Evolutionary conservation across 176 grass and related monocot genomes (phyloP), one percentile per base, ranked within the genome.

Genomic region (Metroxylon sagu): DNA sequence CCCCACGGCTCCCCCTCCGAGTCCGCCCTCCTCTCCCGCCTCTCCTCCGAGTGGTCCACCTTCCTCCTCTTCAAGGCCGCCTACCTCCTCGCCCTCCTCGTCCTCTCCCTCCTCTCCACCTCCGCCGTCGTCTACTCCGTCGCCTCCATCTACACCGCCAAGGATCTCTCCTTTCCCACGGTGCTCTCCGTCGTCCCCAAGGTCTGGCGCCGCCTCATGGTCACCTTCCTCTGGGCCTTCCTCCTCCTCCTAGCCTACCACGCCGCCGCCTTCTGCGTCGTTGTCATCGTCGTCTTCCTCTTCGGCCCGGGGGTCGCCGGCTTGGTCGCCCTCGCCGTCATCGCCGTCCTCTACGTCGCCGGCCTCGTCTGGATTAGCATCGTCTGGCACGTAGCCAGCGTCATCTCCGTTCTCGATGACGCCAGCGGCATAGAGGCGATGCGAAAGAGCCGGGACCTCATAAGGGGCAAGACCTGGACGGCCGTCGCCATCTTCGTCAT

Each of bases 311-410:
- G 74, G 23, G 27, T 18, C 49, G 72, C 68, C 25, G 72, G 72
- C 17, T 19, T 69, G 0, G 62, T 70, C 50, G 77, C 84, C 23
- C 73, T 19, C 2, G 31, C 79, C 3, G 29, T 64, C 64, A 59
- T 98, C 61, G 0, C 4, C 4, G 0, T 71, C 26, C 59, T 77
- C 0, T 97, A 92, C 78, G 39, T 85, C 4, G 62, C 8, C 1
- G 81, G 78, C 0, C 84, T 92, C 56, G 59, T 88, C 63, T 98
- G 88, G 76, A 25, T 98, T 54, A 85, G 84, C 76, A 53, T 97
- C 30, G 70, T 97, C 1, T 97, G 87, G 87, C 87, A 92, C 66
- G 69, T 97, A 17, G 93, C 93, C 48, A 97, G 93, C 65, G 87
- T 98, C 52, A 59, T 92, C 30, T 98, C 87, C 14, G 87, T 97